Conservation (phyloP, 305 asterid genomes). For the Fraxinus platypoda region DNA sequence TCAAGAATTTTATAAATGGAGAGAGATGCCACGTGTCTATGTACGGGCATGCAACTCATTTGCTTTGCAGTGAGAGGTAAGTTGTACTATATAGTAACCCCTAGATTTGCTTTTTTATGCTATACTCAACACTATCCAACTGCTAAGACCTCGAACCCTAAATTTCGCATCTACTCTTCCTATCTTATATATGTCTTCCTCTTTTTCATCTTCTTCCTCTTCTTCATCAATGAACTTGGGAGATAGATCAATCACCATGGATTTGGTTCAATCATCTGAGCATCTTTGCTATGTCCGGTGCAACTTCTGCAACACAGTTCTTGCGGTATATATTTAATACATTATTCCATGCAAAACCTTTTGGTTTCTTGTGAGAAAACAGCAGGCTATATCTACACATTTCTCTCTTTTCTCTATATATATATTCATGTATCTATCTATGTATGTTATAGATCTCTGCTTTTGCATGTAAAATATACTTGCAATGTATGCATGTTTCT, state of each 20-base stretch:
- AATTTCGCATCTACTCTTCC: slow-evolving; percentile 9
- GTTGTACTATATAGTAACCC: slow-evolving; percentile 38
- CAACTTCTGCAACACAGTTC: slow-evolving; percentile 93
- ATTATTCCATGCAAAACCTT: slow-evolving; percentile 4
- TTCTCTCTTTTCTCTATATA: background rate
- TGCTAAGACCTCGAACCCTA: slow-evolving; percentile 35
- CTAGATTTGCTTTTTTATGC: slow-evolving; percentile 32
- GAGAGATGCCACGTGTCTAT: background rate
- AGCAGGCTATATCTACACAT: background rate
- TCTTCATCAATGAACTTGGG: slow-evolving; percentile 28
- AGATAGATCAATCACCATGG: slow-evolving; percentile 46
- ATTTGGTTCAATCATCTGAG: slow-evolving; percentile 61
- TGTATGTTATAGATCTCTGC: background rate
- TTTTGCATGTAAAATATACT: background rate
- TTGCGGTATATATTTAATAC: slow-evolving; percentile 53
- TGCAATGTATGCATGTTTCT: background rate
- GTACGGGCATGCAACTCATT: slow-evolving; percentile 22
- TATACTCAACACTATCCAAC: slow-evolving; percentile 18
- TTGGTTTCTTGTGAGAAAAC: background rate
- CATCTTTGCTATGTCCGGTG: slow-evolving; percentile 94
- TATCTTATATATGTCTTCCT: slow-evolving; percentile 26
- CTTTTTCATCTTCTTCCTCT: slow-evolving; percentile 19
- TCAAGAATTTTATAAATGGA: background rate
- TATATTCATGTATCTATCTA: background rate
- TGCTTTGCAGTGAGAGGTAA: slow-evolving; percentile 44